Conservation (phyloP, 2,329 filamentous ascomycete species). For the Fusarium musae region DNA sequence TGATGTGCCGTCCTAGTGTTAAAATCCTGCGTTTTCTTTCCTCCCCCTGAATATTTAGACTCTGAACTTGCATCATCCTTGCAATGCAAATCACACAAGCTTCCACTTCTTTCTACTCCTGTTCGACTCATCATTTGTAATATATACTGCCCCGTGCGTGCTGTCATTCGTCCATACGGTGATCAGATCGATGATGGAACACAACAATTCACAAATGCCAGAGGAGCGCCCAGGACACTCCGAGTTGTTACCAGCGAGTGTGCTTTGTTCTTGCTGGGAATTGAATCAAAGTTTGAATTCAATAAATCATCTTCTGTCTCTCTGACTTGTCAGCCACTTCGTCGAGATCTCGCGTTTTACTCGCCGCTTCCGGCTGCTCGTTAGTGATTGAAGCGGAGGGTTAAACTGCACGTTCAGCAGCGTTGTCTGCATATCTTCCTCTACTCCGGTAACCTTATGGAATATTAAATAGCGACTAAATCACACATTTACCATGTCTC, state of each 20-base stretch:
- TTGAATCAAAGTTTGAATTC: fast-evolving
- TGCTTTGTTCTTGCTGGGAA: no score
- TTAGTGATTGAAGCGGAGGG: not conserved
- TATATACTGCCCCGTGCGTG: fast-evolving
- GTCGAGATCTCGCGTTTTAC: not conserved
- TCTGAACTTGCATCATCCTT: not conserved
- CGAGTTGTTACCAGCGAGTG: not conserved
- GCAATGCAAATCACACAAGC: fast-evolving
- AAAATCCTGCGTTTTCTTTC: no score
- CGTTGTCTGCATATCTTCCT: no score
- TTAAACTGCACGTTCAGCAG: no score
- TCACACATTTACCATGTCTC: fast-evolving
- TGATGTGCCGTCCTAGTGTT: not conserved
- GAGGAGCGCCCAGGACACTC: fast-evolving
- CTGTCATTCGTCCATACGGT: no score
- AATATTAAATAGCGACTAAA: fast-evolving
- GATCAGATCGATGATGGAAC: not conserved
- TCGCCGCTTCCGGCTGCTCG: fast-evolving
- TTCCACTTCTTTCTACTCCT: not conserved
- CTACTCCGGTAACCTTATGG: fast-evolving
- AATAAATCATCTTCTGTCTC: fast-evolving
- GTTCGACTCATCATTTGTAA: fast-evolving
- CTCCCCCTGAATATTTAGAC: no score
- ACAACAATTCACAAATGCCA: not conserved
- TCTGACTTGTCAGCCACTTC: not conserved